Conservation (phyloP, 805 yeast genomes). For the Pichia phayaonensis region DNA sequence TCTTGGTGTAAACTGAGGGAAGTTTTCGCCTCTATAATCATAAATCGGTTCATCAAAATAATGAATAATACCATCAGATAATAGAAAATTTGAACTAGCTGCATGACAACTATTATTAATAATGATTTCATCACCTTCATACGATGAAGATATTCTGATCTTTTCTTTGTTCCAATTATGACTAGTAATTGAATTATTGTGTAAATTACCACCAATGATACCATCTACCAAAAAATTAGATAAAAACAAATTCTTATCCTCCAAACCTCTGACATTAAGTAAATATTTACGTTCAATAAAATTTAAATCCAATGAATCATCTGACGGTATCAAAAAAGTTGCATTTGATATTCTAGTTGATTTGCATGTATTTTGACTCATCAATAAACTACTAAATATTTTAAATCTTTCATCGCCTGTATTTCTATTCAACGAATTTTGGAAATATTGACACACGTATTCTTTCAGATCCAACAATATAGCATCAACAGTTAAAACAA, state of each 20-base stretch:
- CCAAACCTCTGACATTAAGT: slow-evolving; percentile 21
- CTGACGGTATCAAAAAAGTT: slow-evolving; percentile 43
- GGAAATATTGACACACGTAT: slow-evolving; percentile 32
- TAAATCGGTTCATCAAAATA: slow-evolving; percentile 31
- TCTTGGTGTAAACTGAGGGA: slow-evolving; percentile 40
- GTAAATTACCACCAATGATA: slow-evolving; percentile 37
- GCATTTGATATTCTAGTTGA: slow-evolving; percentile 22
- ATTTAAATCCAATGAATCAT: slow-evolving; percentile 28
- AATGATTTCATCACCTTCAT: slow-evolving; percentile 29
- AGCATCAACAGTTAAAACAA: slow-evolving; percentile 55
- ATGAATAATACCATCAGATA: slow-evolving; percentile 44
- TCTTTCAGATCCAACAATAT: slow-evolving; percentile 31
- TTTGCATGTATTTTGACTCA: slow-evolving; percentile 16
- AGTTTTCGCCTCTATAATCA: slow-evolving; percentile 5
- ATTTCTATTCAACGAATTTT: slow-evolving; percentile 9
- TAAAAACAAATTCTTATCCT: slow-evolving; percentile 23
- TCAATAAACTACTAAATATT: slow-evolving; percentile 16
- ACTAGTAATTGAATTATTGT: slow-evolving; percentile 8
- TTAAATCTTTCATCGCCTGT: slow-evolving; percentile 14
- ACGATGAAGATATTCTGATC: slow-evolving; percentile 16
- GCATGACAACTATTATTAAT: slow-evolving; percentile 32
- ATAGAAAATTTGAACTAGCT: slow-evolving; percentile 32
- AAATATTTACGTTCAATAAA: slow-evolving; percentile 42
- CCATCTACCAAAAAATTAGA: slow-evolving; percentile 34
- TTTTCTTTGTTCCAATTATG: slow-evolving; percentile 24